phyloP scores from a whole-genome alignment of 208 protist genomes.

The Trypanosoma theileri region DNA sequence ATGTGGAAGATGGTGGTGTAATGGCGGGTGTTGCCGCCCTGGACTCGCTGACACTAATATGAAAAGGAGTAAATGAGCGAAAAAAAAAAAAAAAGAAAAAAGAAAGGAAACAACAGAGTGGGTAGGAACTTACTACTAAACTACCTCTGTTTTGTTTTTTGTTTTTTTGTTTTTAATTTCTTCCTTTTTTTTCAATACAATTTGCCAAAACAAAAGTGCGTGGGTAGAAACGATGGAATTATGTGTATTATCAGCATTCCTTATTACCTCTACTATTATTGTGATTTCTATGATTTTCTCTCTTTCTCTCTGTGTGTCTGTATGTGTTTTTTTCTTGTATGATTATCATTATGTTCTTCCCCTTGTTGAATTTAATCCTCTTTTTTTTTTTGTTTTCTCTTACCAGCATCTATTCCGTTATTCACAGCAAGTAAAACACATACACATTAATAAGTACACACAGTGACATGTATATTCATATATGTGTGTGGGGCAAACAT shows the following conservation, averaged over 20 bases:
- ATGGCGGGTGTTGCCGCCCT: conserved; percentile 92
- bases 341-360: conserved; percentile 17
- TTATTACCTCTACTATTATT: neutral
- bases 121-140: neutral
- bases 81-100: conserved; percentile 14
- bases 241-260: neutral
- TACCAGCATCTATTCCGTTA: neutral
- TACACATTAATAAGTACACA: neutral
- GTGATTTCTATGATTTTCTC: neutral
- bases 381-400: conserved; percentile 17
- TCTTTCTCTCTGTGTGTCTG: neutral
- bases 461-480: neutral
- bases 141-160: neutral
- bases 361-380: neutral
- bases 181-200: neutral
- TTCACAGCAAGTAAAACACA: neutral
- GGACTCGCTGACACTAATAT: conserved; percentile 61
- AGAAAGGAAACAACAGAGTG: conserved; percentile 6
- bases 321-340: conserved; percentile 16
- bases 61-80: conserved; percentile 1
- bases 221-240: neutral
- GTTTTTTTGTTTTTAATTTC: neutral
- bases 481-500: neutral
- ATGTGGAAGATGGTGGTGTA: conserved; percentile 93
- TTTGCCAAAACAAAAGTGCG: too few relatives aligned